Evolutionary conservation across 2,329 filamentous ascomycete genomes (phyloP).

Genomic region (Monosporascus cannonballus): DNA sequence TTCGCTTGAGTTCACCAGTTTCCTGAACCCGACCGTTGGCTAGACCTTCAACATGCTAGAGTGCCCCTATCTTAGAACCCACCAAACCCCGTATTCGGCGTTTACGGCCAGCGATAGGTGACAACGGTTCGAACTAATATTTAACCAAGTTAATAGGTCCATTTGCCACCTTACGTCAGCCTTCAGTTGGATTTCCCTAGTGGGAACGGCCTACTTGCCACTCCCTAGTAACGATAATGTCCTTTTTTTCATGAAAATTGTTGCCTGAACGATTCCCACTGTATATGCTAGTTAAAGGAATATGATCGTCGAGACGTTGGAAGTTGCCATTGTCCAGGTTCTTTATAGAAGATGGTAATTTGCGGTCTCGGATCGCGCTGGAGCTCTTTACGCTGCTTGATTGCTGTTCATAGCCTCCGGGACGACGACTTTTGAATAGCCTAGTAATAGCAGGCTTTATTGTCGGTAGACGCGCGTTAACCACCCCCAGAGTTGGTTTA

Average conservation of each 20-base stretch:
- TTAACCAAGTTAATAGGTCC: no score
- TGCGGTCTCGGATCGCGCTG: background rate
- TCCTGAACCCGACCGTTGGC: no score
- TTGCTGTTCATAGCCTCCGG: background rate
- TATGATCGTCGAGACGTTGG: background rate
- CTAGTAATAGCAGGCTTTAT: conserved; percentile 5
- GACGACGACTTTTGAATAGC: background rate
- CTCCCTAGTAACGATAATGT: background rate
- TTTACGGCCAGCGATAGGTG: no score
- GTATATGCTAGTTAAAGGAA: background rate
- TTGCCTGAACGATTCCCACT: no score
- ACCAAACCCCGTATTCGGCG: no score
- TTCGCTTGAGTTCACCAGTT: no score
- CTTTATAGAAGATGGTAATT: background rate
- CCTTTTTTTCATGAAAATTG: background rate
- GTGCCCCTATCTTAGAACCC: no score
- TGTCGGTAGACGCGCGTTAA: conserved; percentile 10
- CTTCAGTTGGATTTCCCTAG: no score
- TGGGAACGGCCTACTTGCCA: background rate
- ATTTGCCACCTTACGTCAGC: no score
- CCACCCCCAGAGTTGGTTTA: conserved; percentile 8
- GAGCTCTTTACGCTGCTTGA: background rate
- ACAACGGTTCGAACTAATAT: no score
- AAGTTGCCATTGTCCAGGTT: background rate
- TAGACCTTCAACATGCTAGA: no score